A percentile compares a stretch with the other conserved stretches of the same genome.
Conservation (phyloP, 2,329 filamentous ascomycete species). For the Trichophyton rubrum region DNA sequence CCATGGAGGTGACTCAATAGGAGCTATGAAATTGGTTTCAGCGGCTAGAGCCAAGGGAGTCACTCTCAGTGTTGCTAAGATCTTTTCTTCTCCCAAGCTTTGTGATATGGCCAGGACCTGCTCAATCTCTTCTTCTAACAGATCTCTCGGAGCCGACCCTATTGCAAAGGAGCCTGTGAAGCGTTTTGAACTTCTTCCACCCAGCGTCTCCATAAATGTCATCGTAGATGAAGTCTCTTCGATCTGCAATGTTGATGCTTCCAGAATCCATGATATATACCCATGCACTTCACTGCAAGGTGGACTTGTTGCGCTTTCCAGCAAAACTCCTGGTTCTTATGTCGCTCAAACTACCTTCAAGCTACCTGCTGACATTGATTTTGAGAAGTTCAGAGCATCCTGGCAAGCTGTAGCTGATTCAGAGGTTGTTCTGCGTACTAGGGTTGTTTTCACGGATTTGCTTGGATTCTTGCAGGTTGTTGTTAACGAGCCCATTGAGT, state of each 20-base stretch:
- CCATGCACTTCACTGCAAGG: constrained; percentile 34
- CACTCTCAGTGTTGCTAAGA: constrained; percentile 30
- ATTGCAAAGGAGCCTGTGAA: constrained; percentile 14
- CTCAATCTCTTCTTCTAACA: not conserved
- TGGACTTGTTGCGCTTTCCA: constrained; percentile 30
- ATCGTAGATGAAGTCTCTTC: constrained; percentile 13
- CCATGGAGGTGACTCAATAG: constrained; percentile 37
- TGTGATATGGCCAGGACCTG: constrained; percentile 28
- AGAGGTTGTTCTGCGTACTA: constrained; percentile 31
- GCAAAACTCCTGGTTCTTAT: constrained; percentile 29
- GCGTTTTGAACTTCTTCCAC: constrained; percentile 19
- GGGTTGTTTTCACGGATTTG: constrained; percentile 21
- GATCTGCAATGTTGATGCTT: constrained; percentile 14
- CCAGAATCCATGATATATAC: constrained; percentile 27
- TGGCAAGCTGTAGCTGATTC: constrained; percentile 27
- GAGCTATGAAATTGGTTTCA: constrained; percentile 36
- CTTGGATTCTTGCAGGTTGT: constrained; percentile 21
- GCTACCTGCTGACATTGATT: constrained; percentile 21
- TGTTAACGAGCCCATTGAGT: constrained; percentile 15
- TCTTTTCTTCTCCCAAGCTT: constrained; percentile 35
- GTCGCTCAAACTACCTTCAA: constrained; percentile 28
- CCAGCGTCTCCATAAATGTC: constrained; percentile 15
- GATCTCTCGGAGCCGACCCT: constrained; percentile 8
- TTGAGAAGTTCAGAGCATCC: constrained; percentile 26
- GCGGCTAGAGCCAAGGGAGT: constrained; percentile 30